Percentiles rank a stretch among this genome's conserved stretches.
These are phyloP conservation scores for Neurospora crassa DNA, from an alignment of 2,329 filamentous ascomycete genomes.

Conservation along the genomic window DNA sequence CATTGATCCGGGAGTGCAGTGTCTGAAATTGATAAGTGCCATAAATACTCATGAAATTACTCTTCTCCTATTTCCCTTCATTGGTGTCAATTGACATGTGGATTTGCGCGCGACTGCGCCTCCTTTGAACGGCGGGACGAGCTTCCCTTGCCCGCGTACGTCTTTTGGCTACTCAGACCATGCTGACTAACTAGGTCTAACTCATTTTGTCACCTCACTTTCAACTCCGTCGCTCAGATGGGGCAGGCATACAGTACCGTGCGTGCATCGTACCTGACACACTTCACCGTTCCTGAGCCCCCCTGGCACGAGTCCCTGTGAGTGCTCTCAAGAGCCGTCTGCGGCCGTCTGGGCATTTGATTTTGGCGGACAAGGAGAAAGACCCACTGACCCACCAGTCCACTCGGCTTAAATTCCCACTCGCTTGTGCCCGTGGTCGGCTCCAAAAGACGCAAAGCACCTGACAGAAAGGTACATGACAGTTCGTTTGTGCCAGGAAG, in stretches of 20 bases:
- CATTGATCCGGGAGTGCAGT: background rate
- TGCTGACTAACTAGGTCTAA: background rate
- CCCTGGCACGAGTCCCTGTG: background rate
- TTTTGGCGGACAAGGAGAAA: background rate
- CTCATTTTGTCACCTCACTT: background rate
- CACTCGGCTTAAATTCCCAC: background rate
- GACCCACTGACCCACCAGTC: background rate
- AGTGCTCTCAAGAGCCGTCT: background rate
- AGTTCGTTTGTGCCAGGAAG: background rate
- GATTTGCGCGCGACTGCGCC: background rate
- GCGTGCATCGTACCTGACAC: background rate
- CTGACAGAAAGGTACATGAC: background rate
- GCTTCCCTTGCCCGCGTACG: background rate
- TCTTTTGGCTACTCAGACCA: background rate
- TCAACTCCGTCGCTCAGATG: background rate
- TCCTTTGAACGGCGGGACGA: background rate
- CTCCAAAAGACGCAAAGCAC: background rate
- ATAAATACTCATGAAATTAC: background rate
- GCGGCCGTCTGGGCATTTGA: background rate
- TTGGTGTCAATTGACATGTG: background rate
- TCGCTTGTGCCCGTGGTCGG: background rate
- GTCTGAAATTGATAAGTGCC: background rate
- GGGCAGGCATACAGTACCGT: background rate
- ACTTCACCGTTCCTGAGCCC: background rate
- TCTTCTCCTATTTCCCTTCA: background rate